Percentiles rank a stretch among this genome's conserved stretches.
These are phyloP conservation scores for Aspergillus felis DNA, from an alignment of 2,329 filamentous ascomycete genomes.

Conservation along the genomic window DNA sequence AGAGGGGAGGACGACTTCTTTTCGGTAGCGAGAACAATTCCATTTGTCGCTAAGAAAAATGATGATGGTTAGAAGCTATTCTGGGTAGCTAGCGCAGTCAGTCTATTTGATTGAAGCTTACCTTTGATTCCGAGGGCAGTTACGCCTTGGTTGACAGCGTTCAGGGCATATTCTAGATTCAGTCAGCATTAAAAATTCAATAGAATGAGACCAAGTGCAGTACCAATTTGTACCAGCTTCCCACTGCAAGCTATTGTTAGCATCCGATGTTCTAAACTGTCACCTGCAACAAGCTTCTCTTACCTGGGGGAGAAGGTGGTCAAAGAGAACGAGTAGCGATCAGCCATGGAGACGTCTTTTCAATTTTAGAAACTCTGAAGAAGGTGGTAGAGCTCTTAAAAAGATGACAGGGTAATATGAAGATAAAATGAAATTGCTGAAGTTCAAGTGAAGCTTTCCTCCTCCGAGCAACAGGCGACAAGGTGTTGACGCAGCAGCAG, in stretches of 20 bases:
- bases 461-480: conserved; percentile 24
- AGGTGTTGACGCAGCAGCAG: conserved; percentile 30
- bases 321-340: conserved; percentile 98
- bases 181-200: conserved; percentile 13
- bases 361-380: conserved; percentile 14
- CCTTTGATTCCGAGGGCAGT: conserved; percentile 98
- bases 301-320: conserved; percentile 98
- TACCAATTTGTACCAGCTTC: conserved; percentile 98
- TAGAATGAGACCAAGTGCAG: conserved; percentile 1
- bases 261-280: conserved; percentile 18
- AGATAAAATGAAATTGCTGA: conserved; percentile 12
- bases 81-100: conserved; percentile 3
- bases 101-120: conserved; percentile 34
- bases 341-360: conserved; percentile 66
- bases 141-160: conserved; percentile 98
- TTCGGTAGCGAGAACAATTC: conserved; percentile 96
- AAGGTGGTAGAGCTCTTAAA: background rate
- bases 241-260: conserved; percentile 62
- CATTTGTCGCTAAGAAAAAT: conserved; percentile 74
- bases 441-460: conserved; percentile 30
- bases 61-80: conserved; percentile 12
- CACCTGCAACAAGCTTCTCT: conserved; percentile 34
- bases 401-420: conserved; percentile 6
- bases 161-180: conserved; percentile 87
- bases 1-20: conserved; percentile 99